These are phyloP conservation scores for Purpureocillium takamizusanense DNA, from an alignment of 2,329 filamentous ascomycete genomes.

Conservation along the genomic window DNA sequence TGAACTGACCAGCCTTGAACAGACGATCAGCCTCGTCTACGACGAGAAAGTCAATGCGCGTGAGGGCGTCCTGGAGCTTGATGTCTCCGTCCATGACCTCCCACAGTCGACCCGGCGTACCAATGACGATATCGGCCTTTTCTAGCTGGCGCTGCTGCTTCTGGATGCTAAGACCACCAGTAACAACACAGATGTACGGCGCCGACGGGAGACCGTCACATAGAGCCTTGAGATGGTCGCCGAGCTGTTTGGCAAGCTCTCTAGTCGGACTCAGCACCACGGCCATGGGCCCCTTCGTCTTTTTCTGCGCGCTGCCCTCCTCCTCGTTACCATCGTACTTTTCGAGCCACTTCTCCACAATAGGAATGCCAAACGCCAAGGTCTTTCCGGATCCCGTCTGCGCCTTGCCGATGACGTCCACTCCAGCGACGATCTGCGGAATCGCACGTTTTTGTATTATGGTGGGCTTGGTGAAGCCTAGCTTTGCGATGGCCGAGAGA, in stretches of 20 bases:
- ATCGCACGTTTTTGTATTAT: slow-evolving; percentile 73
- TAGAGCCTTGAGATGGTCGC: slow-evolving; percentile 70
- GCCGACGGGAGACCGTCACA: slow-evolving; percentile 52
- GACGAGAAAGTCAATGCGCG: slow-evolving; percentile 70
- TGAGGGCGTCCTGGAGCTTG: slow-evolving; percentile 61
- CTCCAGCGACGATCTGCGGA: slow-evolving; percentile 70
- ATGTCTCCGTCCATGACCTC: slow-evolving; percentile 76
- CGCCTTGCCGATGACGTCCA: slow-evolving; percentile 92
- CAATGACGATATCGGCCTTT: slow-evolving; percentile 85
- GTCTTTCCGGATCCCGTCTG: slow-evolving; percentile 96
- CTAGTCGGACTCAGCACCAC: slow-evolving; percentile 84
- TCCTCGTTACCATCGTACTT: slow-evolving; percentile 25
- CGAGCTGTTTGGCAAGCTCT: slow-evolving; percentile 87
- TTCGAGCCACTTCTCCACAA: slow-evolving; percentile 74
- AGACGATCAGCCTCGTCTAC: slow-evolving; percentile 92
- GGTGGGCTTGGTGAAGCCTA: slow-evolving; percentile 76
- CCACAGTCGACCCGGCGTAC: slow-evolving; percentile 87
- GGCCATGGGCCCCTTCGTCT: slow-evolving; percentile 55
- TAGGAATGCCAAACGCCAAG: slow-evolving; percentile 86
- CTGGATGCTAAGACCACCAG: slow-evolving; percentile 84
- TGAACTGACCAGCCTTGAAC: slow-evolving; percentile 87
- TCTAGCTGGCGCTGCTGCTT: slow-evolving; percentile 84
- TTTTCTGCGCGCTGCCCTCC: slow-evolving; percentile 13
- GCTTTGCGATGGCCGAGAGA: slow-evolving; percentile 63
- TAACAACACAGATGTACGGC: slow-evolving; percentile 77